phyloP scores from a whole-genome alignment of 1,284 basidiomycete species.

The Malassezia equina region DNA sequence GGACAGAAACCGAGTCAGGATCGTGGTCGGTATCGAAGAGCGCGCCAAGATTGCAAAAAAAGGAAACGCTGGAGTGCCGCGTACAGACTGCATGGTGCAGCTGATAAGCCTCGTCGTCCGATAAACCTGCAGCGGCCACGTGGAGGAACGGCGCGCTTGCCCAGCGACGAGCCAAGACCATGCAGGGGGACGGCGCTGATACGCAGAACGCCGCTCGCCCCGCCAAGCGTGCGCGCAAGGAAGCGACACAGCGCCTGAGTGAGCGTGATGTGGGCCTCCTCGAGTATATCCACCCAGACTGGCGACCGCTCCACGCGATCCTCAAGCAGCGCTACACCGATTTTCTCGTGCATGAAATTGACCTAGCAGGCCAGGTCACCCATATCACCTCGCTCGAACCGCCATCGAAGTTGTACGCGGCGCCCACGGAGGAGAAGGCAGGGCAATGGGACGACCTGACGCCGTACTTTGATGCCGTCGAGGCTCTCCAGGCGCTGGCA shows the following conservation, averaged over 20 bases:
- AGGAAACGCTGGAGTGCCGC: neutral
- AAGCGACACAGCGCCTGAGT: neutral
- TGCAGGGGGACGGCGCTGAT: neutral
- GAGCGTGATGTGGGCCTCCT: slow-evolving; percentile 27
- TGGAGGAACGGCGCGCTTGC: neutral
- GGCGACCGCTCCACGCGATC: slow-evolving; percentile 34
- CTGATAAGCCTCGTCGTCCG: slow-evolving; percentile 4
- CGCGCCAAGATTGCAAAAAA: too few species aligned
- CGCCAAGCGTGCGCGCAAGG: slow-evolving; percentile 5
- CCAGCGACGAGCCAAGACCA: neutral
- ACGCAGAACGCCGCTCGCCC: neutral
- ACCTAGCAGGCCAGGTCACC: slow-evolving; percentile 15
- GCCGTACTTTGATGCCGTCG: slow-evolving; percentile 16
- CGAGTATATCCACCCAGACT: slow-evolving; percentile 25
- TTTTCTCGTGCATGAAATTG: slow-evolving; percentile 38
- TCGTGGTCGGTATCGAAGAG: too few species aligned
- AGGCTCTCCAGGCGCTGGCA: slow-evolving; percentile 13
- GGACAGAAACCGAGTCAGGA: too few species aligned
- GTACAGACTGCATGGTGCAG: neutral
- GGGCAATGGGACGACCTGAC: slow-evolving; percentile 11
- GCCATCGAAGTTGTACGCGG: slow-evolving; percentile 5
- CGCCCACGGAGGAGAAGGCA: neutral
- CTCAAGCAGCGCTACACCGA: slow-evolving; percentile 44
- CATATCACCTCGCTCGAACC: slow-evolving; percentile 28
- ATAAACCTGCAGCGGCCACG: slow-evolving; percentile 13